Base-by-base conservation (phyloP, 257 asterid species). In the Lycium ferocissimum region DNA sequence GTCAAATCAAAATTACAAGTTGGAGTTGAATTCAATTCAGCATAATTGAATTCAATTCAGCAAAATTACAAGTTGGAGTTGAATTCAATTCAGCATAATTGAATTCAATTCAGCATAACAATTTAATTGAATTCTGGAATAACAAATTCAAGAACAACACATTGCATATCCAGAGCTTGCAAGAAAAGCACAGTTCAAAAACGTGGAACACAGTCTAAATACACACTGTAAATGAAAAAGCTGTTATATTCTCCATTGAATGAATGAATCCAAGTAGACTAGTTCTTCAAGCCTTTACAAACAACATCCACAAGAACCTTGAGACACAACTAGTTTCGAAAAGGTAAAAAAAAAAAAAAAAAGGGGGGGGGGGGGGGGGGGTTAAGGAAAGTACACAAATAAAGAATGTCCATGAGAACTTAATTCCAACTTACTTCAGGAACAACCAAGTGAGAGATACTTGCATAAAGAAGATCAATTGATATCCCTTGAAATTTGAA, bases 391-490 rank as follows among this genome's bases (percentile, higher is more conserved):
- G 47, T 35, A 35, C 75, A 69, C 51, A 45, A 18, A 72, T 5
- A 45, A 10, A 72, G 80, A 45, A 45, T 22, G n/a, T 72, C 51
- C 37, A 9, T 40, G 33, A 69, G n/a, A 71, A 43, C 56, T 9
- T 17, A 33, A 22, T 63, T 9, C 57, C 81, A 70, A 58, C 91
- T 85, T 83, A 89, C 91, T 73, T 89, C 89, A 70, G 89, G 91
- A 61, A 89, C 84, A 26, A 87, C 91, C 84, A 89, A 83, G 22
- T 72, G 89, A 63, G 89, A 70, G 5, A 87, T 66, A 37, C 62
- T 87, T 57, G 91, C 89, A 66, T 89, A 89, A 53, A 87, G 88
- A 66, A 89, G 91, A 70, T 87, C 91, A 75, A 89, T 80, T 12
- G 91, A 83, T 40, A 87, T 76, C 53, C 88, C 91, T 71, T 80